Base-by-base conservation (phyloP, 495 filamentous ascomycete genomes). In the Penicillium pancosmium region DNA sequence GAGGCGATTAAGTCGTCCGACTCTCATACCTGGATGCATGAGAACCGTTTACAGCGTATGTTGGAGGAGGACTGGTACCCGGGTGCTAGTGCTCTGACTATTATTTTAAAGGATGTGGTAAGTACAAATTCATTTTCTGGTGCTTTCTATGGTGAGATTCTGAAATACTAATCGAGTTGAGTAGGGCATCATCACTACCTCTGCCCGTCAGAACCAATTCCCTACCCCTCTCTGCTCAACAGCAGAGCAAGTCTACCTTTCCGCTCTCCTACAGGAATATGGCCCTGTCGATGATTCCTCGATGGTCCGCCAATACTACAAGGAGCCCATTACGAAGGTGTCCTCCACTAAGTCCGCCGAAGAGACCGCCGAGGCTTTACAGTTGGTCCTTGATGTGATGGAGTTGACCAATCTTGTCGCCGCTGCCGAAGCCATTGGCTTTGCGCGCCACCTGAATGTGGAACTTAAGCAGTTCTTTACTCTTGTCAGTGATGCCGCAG, bases 21-120 rank as follows among this genome's bases (percentile, higher is more conserved):
- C n/a, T 85, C 80, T 34, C 85, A 82, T 76, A 88, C 84, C 60
- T 94, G 88, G 87, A 92, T 93, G 88, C 90, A 91, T 75, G 87
- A 87, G 68, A 87, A 94, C 70, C 81, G 90, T 13, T 78, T 84
- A 5, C 83, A 85, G 52, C 80, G 87, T 52, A 90, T 92, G 80
- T 61, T 93, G 57, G 83, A 84, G 5, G 75, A 84, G 60, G 88
- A 88, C 60, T 82, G 86, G 75, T 82, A 83, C 49, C 75, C 89
- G 8, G 86, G 85, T 31, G 73, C 71, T 19, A 89, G 86, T 66
- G 90, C 90, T 2, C 67, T 91, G 62, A 83, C 80, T 27, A 93
- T 93, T 66, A 93, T 94, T 56, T 65, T 88, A 27, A 94, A 94
- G 74, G 91, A 94, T 74, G 86, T 87, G 50, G 79, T 83, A 67